Base-by-base conservation (phyloP, 2,329 filamentous ascomycete species). In the Dothideomycetidae sp. region DNA sequence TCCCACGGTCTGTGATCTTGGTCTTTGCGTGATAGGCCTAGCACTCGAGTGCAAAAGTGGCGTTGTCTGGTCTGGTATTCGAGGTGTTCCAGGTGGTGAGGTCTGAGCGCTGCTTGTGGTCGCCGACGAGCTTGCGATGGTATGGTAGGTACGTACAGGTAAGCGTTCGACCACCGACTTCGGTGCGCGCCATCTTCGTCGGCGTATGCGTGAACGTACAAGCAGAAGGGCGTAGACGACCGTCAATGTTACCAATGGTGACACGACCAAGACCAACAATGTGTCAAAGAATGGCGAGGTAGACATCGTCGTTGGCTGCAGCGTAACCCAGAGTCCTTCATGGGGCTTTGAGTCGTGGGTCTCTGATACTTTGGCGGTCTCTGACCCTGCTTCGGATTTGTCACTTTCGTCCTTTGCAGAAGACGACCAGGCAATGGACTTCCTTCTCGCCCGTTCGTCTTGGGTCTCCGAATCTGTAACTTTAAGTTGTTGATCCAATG, bases 251-350 rank as follows among this genome's bases (percentile, higher is more conserved):
- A 96, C 78, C 10, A 98, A 62, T 5, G 90, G 90, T 51, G 86
- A 94, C 37, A 96, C 77, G 19, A 98, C 85, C n/a, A 98, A 67
- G 5, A 98, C 85, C n/a, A 96, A 67, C 2, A 98, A 70, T 0
- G 88, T 96, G 54, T 98, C 90, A 48, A 96, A 86, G 62, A 98
- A 93, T 0, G 90, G 86, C 48, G 80, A 92, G 4, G 81, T 80
- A 45, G 84, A 88, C 62, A 78, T 75, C 57, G 75, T 88, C 0
- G 85, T 86, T 1, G 86, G 90, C 1, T 84, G 90, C 39, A 98
- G 74, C 5, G 90, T 93, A n/a, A 98, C 84, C 85, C 85, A 96
- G 3, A 98, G 71, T 2, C 85, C 88, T 49, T 90, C 77, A 45
- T 77, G 77, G n/a, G 28, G 10, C 16, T 43, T 29, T 7, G 39